Evolutionary conservation across 257 asterid species (phyloP), one percentile per base, ranked within the genome.

Genomic region (Anisodus tanguticus): DNA sequence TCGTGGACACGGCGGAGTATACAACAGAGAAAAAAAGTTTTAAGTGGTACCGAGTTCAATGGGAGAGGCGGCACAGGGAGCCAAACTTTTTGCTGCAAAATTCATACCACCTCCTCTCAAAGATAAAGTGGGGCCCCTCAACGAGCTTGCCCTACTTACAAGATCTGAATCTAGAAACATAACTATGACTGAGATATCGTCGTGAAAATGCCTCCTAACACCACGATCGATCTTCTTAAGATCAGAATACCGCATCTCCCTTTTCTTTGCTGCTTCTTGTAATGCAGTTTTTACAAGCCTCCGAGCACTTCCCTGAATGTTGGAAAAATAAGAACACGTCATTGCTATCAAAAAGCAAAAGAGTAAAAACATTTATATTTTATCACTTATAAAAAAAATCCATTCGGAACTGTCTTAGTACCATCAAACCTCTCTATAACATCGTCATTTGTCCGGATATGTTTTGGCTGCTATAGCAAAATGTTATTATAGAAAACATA

Each of bases 241-340:
- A 86, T 90, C 93, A 72, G 93, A 88, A 84, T 88, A 90, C 86
- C 91, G 87, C 93, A 90, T 90, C 87, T 88, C 93, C 85, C 93
- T 87, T 67, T 90, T 90, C 90, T 90, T 90, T 22, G 92, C 92
- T 43, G 92, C 92, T 88, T 87, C 90, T 55, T 85, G 91, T 84
- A 88, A 83, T 81, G 93, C 90, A 84, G 90, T 67, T 84, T 88
- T 90, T 11, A 90, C 89, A 6, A 88, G 90, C 90, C 86, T 88
- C 79, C 90, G 85, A 53, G 91, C 91, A 58, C 89, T 90, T 78
- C 92, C 92, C 91, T 90, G 89, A 9, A 67, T 15, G 31, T 77
- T 47, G 43, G 58, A 66, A 22, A 49, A 41, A 19, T 63, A 62
- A 45, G 77, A 59, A 81, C 43, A 62, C 13, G 59, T 81, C 77